phyloP scores from a whole-genome alignment of 208 protist species.

The Wallacemonas sp. region DNA sequence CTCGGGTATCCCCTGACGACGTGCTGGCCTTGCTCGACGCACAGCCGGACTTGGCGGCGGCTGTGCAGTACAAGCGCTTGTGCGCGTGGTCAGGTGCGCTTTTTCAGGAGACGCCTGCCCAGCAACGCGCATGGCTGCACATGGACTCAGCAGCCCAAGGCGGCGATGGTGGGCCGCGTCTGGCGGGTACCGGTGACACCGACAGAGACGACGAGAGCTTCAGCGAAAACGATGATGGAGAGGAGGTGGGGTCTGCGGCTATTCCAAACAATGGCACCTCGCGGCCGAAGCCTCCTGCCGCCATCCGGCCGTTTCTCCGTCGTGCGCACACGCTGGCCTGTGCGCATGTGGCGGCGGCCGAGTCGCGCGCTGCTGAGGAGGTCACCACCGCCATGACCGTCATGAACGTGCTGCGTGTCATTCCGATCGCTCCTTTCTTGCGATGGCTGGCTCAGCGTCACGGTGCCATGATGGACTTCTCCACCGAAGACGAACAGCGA shows the following conservation, averaged over 20 bases:
- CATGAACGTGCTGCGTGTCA: not conserved
- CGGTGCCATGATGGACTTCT: not conserved
- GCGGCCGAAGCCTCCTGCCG: not conserved
- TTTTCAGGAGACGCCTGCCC: not conserved
- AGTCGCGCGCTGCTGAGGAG: not conserved
- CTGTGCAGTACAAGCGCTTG: conserved; percentile 1
- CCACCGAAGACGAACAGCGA: conserved; percentile 14
- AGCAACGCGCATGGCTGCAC: not conserved
- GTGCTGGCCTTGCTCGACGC: not conserved
- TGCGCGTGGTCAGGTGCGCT: not conserved
- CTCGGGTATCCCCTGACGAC: not conserved
- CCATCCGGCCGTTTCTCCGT: not conserved
- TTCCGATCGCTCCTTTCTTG: not conserved
- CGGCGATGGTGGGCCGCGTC: too few relatives aligned
- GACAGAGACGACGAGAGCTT: not conserved
- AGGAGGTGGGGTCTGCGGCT: not conserved
- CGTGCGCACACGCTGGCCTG: not conserved
- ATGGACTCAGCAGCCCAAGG: not conserved
- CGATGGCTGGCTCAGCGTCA: not conserved
- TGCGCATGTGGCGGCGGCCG: not conserved
- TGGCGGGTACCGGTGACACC: not conserved
- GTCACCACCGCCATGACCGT: not conserved
- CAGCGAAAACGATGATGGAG: not conserved
- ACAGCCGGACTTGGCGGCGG: not conserved
- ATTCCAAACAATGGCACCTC: not conserved